Evolutionary conservation across 176 grass and related monocot species (phyloP), one percentile per base, ranked within the genome.

Genomic region (Phoenix dactylifera): DNA sequence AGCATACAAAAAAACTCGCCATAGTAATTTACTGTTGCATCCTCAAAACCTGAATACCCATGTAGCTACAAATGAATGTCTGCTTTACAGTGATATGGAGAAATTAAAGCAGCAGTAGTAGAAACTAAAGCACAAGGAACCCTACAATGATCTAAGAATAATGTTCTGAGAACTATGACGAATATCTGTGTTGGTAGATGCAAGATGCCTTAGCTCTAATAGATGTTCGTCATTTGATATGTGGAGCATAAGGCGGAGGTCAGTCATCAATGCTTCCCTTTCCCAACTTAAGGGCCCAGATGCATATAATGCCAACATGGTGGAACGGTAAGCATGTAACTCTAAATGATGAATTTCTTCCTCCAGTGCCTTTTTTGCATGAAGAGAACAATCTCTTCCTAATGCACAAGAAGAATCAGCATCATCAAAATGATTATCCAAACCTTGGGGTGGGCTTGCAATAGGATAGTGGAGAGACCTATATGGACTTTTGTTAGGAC

Each of bases 171-270:
- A 63, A 16, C 20, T 29, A 24, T 16, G 6, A 35, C 14, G 29
- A 39, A 28, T 65, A 15, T 39, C 57, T 52, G 26, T 80, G 24
- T 51, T 62, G 56, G 56, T 71, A 76, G 70, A 61, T 20, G 25
- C 30, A 64, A 76, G 35, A 67, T 66, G 66, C 15, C 60, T 80
- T 28, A 95, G 65, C 52, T 78, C 44, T 51, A 73, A 55, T 50
- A 81, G 66, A 69, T 95, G 83, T 58, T 95, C 90, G 24, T 89
- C 74, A 68, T 69, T 76, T 16, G 86, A 84, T 65, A 95, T 70
- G 35, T 95, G 63, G 39, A 95, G 81, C 0, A 51, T 66, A 62
- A 67, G 49, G 16, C 90, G 90, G 7, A 95, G 70, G 60, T 90
- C 57, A 12, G 60, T 74, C 52, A 95, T 74, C 55, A 89, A 55